Base-by-base conservation (phyloP, 805 yeast genomes). In the Hanseniaspora nectarophila region DNA sequence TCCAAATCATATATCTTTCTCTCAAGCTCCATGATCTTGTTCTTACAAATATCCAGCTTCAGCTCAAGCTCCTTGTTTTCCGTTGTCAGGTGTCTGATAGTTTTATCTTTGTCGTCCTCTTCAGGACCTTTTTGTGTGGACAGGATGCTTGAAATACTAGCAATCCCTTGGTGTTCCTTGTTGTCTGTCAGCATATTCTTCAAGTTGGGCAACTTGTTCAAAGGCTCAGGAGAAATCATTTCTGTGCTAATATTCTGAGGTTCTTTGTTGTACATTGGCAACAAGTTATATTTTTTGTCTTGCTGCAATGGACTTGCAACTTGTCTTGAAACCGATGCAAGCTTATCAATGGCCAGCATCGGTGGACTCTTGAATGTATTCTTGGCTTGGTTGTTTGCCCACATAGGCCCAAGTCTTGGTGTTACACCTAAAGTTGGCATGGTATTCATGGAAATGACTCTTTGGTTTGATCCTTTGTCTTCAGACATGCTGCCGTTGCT, bases 281-380 rank as follows among this genome's bases (percentile, higher is more conserved):
- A 23, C 2, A 18, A 18, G n/a, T 32, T 20, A 5, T 8, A 18
- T 21, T 35, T 35, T 10, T 35, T 35, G 4, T 39, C 33, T 26
- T 24, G 32, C 23, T 40, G 23, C 10, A 40, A n/a, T 5, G 52
- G 52, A 10, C 35, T 48, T 4, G 37, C 43, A 16, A 33, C 37
- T 18, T 48, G 52, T 8, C 52, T 31, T 3, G 52, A 48, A 7
- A 48, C 52, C 24, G 52, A 48, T 18, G 52, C 52, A 12, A 48
- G 45, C 23, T 48, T 48, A 29, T 48, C 52, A 12, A 48, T 48
- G 18, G 52, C 52, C 3, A 48, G 45, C 52, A 48, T 48, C 4
- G 52, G 32, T 13, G 52, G 52, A 8, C 45, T 40, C 24, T 48
- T 48, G 29, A 48, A 48, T 8, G 38, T 13, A 9, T 12, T 2